Percentiles rank a stretch among this genome's conserved stretches.
Conservation (phyloP, 1,284 basidiomycete genomes). For the Cryptococcus amylolentus region DNA sequence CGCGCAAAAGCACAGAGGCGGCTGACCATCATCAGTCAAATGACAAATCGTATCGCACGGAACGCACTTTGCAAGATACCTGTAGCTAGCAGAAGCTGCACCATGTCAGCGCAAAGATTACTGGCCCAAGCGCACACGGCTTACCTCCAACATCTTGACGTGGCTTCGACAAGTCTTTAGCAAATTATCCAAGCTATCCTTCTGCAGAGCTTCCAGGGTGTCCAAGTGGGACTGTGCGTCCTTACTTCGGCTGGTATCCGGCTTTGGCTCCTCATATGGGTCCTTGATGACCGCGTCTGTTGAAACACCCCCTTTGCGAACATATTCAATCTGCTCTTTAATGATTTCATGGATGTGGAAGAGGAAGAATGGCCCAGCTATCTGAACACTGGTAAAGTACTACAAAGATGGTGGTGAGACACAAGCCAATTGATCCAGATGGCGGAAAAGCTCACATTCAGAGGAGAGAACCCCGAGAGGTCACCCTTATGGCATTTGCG, state of each 20-base stretch:
- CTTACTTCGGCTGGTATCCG: background rate
- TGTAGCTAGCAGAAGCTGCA: slow-evolving; percentile 23
- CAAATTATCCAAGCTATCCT: slow-evolving; percentile 30
- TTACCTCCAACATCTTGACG: slow-evolving; percentile 23
- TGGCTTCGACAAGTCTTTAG: slow-evolving; percentile 24
- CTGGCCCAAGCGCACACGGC: background rate
- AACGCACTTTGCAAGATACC: slow-evolving; percentile 33
- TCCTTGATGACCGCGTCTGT: no score
- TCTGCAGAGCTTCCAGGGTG: slow-evolving; percentile 22
- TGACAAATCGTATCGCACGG: background rate
- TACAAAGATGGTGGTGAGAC: background rate
- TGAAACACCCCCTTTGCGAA: background rate
- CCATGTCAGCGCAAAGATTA: background rate
- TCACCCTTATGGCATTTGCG: no score
- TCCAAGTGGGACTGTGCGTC: slow-evolving; percentile 14
- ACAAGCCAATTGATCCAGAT: no score
- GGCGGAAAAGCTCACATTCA: no score
- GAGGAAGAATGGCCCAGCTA: slow-evolving; percentile 27
- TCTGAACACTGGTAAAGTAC: slow-evolving; percentile 27
- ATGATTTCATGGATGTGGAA: slow-evolving; percentile 29
- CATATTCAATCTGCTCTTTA: slow-evolving; percentile 26
- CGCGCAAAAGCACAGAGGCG: slow-evolving; percentile 26
- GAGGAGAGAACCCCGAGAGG: no score
- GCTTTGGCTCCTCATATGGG: background rate
- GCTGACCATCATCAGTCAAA: slow-evolving; percentile 6